Conservation (phyloP, 345 rosid species). For the Populus alba region DNA sequence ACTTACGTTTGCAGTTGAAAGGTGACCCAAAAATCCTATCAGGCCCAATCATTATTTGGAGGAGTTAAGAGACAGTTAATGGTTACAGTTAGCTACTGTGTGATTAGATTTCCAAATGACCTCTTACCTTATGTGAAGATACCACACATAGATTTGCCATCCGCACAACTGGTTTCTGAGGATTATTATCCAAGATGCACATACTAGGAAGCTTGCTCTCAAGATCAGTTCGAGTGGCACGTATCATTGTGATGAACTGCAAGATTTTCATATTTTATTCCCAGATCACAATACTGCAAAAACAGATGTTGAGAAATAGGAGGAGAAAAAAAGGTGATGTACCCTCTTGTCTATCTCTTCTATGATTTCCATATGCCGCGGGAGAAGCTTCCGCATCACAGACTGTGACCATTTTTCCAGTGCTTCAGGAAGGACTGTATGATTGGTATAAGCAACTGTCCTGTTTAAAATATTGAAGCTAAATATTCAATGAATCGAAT, state of each 20-base stretch:
- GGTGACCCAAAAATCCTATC: background rate
- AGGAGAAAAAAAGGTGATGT: slow-evolving; percentile 12
- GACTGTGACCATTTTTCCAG: slow-evolving; percentile 95
- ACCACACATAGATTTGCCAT: slow-evolving; percentile 98
- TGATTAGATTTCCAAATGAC: slow-evolving; percentile 1
- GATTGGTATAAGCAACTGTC: slow-evolving; percentile 94
- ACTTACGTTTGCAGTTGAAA: background rate
- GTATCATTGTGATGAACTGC: slow-evolving; percentile 73
- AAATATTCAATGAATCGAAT: slow-evolving; percentile 5
- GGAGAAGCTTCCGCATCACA: slow-evolving; percentile 95
- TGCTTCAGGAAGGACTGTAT: slow-evolving; percentile 99
- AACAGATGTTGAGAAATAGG: slow-evolving; percentile 5
- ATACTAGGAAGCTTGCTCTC: slow-evolving; percentile 76
- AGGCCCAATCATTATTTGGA: background rate
- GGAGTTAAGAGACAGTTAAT: background rate
- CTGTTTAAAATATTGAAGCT: slow-evolving; percentile 41
- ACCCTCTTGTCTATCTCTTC: slow-evolving; percentile 92
- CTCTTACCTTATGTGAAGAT: slow-evolving; percentile 75
- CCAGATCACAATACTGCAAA: slow-evolving; percentile 8
- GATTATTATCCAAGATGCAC: slow-evolving; percentile 77
- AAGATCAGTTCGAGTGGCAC: slow-evolving; percentile 53
- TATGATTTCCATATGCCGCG: slow-evolving; percentile 99
- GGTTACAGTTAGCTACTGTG: background rate
- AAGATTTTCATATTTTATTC: slow-evolving; percentile 15
- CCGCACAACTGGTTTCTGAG: slow-evolving; percentile 85